phyloP scores from a whole-genome alignment of 2,329 filamentous ascomycete species.

The Colletotrichum shisoi region DNA sequence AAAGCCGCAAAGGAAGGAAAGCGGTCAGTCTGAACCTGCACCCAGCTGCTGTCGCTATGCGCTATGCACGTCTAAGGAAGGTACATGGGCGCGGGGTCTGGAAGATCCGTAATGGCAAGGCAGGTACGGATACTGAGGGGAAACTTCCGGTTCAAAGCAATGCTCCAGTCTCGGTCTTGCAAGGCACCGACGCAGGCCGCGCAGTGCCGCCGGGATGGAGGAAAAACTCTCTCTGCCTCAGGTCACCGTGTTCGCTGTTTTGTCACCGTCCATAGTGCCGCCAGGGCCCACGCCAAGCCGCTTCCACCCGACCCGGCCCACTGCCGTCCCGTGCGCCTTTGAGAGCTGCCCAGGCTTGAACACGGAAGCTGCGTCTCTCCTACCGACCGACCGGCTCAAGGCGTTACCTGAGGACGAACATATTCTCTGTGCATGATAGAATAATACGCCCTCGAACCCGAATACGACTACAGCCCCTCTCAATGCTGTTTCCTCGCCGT shows the following conservation, averaged over 20 bases:
- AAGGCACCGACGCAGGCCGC: constrained; percentile 32
- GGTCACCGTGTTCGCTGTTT: constrained; percentile 21
- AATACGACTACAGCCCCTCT: neutral
- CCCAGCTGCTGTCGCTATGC: constrained; percentile 23
- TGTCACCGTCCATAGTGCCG: constrained; percentile 5
- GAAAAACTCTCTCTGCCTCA: constrained; percentile 31
- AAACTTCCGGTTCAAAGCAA: constrained; percentile 25
- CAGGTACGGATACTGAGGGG: constrained; percentile 28
- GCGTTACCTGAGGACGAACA: neutral
- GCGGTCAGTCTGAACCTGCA: constrained; percentile 26
- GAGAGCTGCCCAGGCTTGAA: neutral
- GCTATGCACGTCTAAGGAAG: constrained; percentile 33
- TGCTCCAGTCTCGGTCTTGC: constrained; percentile 29
- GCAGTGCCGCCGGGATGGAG: constrained; percentile 14
- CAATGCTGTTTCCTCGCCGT: no score
- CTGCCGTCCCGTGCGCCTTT: constrained; percentile 27
- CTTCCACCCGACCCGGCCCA: constrained; percentile 30
- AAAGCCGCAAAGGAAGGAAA: constrained; percentile 36
- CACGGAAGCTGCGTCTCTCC: neutral
- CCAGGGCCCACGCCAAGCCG: constrained; percentile 23
- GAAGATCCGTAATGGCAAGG: constrained; percentile 6
- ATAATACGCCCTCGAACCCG: no score
- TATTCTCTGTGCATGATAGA: no score
- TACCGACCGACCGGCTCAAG: neutral
- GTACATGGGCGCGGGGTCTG: constrained; percentile 33